phyloP scores from a whole-genome alignment of 306 rosid genomes.

The Casuarina cunninghamiana region DNA sequence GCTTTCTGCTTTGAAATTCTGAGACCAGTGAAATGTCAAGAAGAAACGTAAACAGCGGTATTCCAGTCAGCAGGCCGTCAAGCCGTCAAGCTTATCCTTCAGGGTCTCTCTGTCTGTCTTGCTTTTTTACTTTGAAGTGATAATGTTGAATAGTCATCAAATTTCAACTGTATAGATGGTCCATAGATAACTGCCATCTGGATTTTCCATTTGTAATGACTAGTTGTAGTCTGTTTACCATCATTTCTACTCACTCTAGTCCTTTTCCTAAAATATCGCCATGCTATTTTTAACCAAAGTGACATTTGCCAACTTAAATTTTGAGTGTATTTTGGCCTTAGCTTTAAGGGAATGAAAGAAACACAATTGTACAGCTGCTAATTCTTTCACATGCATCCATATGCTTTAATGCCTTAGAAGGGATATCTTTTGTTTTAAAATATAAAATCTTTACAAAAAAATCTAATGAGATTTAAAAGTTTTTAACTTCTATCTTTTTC shows the following conservation, averaged over 20 bases:
- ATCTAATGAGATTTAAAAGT: no score
- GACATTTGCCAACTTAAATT: background rate
- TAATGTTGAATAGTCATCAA: background rate
- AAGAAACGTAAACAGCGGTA: slow-evolving; percentile 30
- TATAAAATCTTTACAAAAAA: no score
- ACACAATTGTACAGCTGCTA: background rate
- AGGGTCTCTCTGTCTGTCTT: slow-evolving; percentile 36
- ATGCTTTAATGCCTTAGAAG: background rate
- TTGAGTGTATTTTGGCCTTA: background rate
- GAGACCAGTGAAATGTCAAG: slow-evolving; percentile 42
- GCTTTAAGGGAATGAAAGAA: background rate
- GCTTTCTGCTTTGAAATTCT: slow-evolving; percentile 40
- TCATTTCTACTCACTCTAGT: background rate
- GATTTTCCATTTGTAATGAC: background rate
- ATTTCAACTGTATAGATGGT: background rate
- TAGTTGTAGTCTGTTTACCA: background rate
- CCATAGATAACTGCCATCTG: background rate
- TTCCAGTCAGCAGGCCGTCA: slow-evolving; percentile 41
- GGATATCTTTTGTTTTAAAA: no score
- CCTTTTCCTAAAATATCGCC: background rate
- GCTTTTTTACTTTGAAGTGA: background rate
- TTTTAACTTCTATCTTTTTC: no score
- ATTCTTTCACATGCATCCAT: background rate
- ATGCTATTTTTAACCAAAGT: background rate
- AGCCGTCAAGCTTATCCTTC: slow-evolving; percentile 41